Base-by-base conservation (phyloP, 2,329 filamentous ascomycete genomes). In the Calonectria fujianensis region DNA sequence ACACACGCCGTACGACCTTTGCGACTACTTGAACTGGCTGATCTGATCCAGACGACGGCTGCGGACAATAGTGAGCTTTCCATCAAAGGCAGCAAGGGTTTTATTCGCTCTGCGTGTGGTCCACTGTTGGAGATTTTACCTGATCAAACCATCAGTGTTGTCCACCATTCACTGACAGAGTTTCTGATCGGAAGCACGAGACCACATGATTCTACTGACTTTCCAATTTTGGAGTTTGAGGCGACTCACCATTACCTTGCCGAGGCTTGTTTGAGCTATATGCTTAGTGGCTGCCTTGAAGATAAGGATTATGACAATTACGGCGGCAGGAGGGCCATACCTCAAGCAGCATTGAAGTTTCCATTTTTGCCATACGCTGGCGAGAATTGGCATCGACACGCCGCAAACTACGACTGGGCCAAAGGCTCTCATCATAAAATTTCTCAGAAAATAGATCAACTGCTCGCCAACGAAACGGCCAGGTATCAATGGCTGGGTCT, bases 81-180 rank as follows among this genome's bases (percentile, higher is more conserved):
- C 74, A 13, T 54, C 68, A 2, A 71, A 57, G 18, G 31, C 31
- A 1, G 52, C 14, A 79, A 78, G 31, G 48, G 9, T 2, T 27
- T 72, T 2, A 32, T 79, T 4, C 48, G 75, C 0, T 32, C 32
- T 5, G 71, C 59, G 10, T 79, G 69, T 14, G 74, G 77, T 0
- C 75, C 74, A 0, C 59, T 79, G 0, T 35, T 79, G 18, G 77
- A 79, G 18, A 20, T 79, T 3, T 67, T 79, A 13, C 54, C 65
- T 3, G 75, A 79, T 2, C 74, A 79, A 7, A 77, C 70, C 9
- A 74, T 79, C 4, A 67, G 64, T 0, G 75, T 79, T 0, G 68
- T 77, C 6, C 75, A 79, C 37, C 75, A 79, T 48, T 79, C 75
- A 0, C n/a, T 79, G 6, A 77, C 75, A 0, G 74, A 79, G 48